These are phyloP conservation scores for Solanum ossicruentum DNA, from an alignment of 257 asterid species.

Conservation along the genomic window DNA sequence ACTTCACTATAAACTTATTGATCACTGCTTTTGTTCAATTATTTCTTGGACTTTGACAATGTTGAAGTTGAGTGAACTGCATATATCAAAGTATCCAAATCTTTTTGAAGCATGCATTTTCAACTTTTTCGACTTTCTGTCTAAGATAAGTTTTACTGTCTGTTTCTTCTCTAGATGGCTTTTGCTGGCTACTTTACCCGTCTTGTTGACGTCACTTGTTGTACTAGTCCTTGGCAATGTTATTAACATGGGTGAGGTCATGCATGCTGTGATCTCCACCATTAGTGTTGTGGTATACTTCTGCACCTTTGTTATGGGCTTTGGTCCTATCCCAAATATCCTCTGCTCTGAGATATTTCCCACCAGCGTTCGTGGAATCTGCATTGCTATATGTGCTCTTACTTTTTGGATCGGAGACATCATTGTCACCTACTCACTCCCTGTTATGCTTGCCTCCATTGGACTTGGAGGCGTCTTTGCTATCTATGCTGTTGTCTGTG, in stretches of 20 bases:
- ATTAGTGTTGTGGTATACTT: conserved; percentile 72
- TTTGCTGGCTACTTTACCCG: conserved; percentile 67
- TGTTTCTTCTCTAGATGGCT: conserved; percentile 23
- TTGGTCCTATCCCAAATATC: conserved; percentile 95
- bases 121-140: neutral
- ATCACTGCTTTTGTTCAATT: neutral
- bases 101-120: neutral
- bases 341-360: conserved; percentile 94
- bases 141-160: neutral
- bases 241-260: conserved; percentile 30
- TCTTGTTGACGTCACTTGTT: conserved; percentile 47
- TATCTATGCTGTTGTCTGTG: conserved; percentile 59
- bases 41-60: neutral
- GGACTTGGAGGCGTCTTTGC: conserved; percentile 74
- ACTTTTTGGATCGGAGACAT: conserved; percentile 84
- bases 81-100: neutral
- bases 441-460: conserved; percentile 54
- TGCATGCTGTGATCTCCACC: conserved; percentile 70
- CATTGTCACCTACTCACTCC: conserved; percentile 64
- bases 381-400: conserved; percentile 95
- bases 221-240: conserved; percentile 55
- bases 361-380: conserved; percentile 84
- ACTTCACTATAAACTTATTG: neutral
- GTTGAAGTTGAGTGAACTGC: neutral
- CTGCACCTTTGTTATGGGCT: conserved; percentile 90